Evolutionary conservation across 495 filamentous ascomycete genomes (phyloP), one percentile per base, ranked within the genome.

Genomic region (Letharia lupina): DNA sequence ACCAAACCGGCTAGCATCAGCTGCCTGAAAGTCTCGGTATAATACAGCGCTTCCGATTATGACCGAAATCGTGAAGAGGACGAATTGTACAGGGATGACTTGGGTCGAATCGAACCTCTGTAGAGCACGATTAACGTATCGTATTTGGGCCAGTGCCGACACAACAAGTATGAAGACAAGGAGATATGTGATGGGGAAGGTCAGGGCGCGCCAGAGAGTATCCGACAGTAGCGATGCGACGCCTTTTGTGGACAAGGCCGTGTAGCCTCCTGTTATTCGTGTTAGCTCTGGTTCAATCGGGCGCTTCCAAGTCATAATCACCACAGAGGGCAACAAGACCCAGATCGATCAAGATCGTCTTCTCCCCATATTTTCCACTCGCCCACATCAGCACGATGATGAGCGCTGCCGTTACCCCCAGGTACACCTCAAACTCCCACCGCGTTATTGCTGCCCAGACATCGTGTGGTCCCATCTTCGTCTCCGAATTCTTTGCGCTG

Each of bases 61-160:
- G 62, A 98, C 94, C 3, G 87, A 96, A 9, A 98, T 79, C 0
- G 94, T 98, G 74, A 98, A 98, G 48, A 96, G 82, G 37, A 98
- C 94, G 70, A 98, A 98, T 72, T 98, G 94, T 16, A 91, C 91
- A 3, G 94, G 94, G 62, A 98, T 97, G 67, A 98, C 94, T 71
- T 96, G 91, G 0, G 94, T 98, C 1, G 93, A 93, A 75, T 96
- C 91, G 77, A 98, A 98, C 62, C 90, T 87, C 73, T 95, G 91
- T 28, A 98, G 79, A 2, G 94, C 93, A 60, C 91, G 91, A 78
- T 98, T 98, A 68, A 98, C 82, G 74, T 97, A 98, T 67, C 88
- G 91, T 68, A 98, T 91, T 76, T 98, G 94, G 84, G 97, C 89
- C 63, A 98, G 77, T 28, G 94, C 94, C 11, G 93, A 96, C 40